phyloP scores from a whole-genome alignment of 2,329 filamentous ascomycete species.

The Celoporthe dispersa region DNA sequence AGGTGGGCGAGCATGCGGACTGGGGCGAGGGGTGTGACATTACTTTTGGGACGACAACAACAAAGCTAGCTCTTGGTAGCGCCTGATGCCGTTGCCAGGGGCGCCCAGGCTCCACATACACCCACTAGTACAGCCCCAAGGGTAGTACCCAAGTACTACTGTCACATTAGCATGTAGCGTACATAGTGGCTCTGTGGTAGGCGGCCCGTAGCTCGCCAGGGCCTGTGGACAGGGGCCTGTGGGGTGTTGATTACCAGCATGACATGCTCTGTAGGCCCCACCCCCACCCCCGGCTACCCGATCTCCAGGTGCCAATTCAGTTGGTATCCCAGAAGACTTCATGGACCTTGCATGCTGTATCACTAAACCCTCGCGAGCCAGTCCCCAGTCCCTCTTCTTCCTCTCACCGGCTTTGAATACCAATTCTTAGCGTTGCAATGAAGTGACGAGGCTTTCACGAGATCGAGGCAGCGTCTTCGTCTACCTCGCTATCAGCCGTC shows the following conservation, averaged over 20 bases:
- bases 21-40: neutral
- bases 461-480: neutral
- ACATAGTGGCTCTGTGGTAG: neutral
- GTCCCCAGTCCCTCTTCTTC: neutral
- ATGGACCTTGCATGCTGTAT: neutral
- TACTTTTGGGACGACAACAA: constrained; percentile 15
- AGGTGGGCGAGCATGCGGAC: neutral
- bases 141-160: neutral
- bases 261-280: neutral
- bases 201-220: neutral
- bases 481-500: neutral
- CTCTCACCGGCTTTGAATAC: neutral
- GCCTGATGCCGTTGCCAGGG: constrained; percentile 20
- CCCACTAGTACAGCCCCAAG: neutral
- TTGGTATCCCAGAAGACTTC: neutral
- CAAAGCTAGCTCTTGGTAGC: constrained; percentile 14
- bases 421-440: neutral
- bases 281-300: constrained; percentile 2
- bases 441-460: neutral
- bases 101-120: constrained; percentile 11
- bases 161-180: neutral
- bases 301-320: neutral
- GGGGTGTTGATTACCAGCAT: neutral
- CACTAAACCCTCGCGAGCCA: neutral
- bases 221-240: neutral